Evolutionary conservation across 768 basidiomycete species (phyloP), one percentile per base, ranked within the genome.

Genomic region (Erythrobasidium yunnanense): DNA sequence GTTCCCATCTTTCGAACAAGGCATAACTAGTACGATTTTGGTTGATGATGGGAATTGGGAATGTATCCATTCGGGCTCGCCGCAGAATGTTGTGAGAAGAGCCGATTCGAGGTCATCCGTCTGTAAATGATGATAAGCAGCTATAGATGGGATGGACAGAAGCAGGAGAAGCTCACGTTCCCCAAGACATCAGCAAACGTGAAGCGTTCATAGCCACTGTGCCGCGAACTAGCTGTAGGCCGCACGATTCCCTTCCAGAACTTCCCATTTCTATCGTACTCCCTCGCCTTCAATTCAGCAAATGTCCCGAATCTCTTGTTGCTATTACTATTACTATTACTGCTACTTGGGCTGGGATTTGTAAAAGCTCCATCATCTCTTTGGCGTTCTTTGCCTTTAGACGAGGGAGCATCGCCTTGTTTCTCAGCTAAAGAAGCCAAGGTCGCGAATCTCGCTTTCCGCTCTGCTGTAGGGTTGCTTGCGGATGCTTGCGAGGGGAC

Each of bases 11-110:
- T 6, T 17, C 23, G 46, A n/a, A 20, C 29, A 42, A 7, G 65
- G 65, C 65, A 38, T 38, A 53, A 55, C 65, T 20, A 55, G 52
- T 30, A 55, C 65, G 42, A 55, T 29, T 55, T 66, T 66, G 50
- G 38, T 38, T 32, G 18, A 15, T 20, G 23, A 32, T 11, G 63
- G 63, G 30, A 63, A 63, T 15, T 63, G 60, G 20, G 47, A 50
- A 23, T 63, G 60, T 27, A 63, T 51, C 60, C 60, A 63, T 18
- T 63, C 60, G 7, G 60, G 60, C 18, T 17, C 38, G 17, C 60
- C 60, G 47, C 60, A 63, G 32, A 63, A 63, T 6, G 60, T 50
- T 8, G 60, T 38, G 11, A 63, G 47, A 30, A 63, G 60, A 27
- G 60, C 60, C 18, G 60, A 63, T 32, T 63, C 23, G 22, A 63